Percentiles rank a stretch among this genome's conserved stretches.
Conservation (phyloP, 345 rosid species). For the Linum lewisii region DNA sequence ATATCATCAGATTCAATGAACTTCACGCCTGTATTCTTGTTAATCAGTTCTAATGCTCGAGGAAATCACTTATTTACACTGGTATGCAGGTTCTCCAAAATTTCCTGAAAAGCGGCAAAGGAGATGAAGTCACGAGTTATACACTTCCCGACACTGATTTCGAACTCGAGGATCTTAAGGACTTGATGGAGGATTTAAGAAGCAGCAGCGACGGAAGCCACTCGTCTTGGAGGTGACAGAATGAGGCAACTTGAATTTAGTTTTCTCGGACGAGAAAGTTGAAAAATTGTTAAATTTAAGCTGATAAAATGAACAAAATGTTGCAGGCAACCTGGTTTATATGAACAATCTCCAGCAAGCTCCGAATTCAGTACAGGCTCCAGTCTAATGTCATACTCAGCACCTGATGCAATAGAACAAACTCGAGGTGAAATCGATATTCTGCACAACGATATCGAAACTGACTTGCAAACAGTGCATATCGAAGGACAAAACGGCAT, state of each 20-base stretch:
- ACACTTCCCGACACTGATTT: slow-evolving; percentile 48
- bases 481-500: slow-evolving; percentile 18
- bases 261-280: no score
- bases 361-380: slow-evolving; percentile 90
- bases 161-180: slow-evolving; percentile 63
- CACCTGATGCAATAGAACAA: slow-evolving; percentile 39
- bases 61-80: neutral
- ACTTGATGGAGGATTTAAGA: slow-evolving; percentile 53
- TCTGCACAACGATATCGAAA: slow-evolving; percentile 29
- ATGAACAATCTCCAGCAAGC: slow-evolving; percentile 76
- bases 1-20: neutral
- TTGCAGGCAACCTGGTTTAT: slow-evolving; percentile 68
- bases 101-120: slow-evolving; percentile 58
- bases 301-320: slow-evolving; percentile 8
- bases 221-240: slow-evolving; percentile 68
- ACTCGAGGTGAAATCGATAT: slow-evolving; percentile 30
- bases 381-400: slow-evolving; percentile 31
- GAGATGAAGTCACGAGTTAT: slow-evolving; percentile 40
- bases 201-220: slow-evolving; percentile 51
- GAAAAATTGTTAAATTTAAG: no score
- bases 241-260: neutral
- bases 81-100: slow-evolving; percentile 67
- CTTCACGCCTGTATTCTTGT: no score
- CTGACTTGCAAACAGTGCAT: slow-evolving; percentile 16
- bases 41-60: neutral